Percentiles rank a stretch among this genome's conserved stretches.
These are phyloP conservation scores for Dictyostelium brefeldianum DNA, from an alignment of 78 protist species.

Conservation along the genomic window DNA sequence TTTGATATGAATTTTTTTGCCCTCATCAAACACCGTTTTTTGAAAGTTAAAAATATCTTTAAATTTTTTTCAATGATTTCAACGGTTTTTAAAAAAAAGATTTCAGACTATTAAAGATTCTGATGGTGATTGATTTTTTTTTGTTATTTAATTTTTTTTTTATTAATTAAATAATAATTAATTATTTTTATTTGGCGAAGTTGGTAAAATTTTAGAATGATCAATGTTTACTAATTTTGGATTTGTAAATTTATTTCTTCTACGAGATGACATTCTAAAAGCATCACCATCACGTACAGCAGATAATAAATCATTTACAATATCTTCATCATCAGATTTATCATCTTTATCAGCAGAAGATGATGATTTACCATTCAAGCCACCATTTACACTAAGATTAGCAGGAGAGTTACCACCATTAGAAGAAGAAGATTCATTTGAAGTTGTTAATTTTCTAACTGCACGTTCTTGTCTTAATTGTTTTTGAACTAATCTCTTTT, in stretches of 20 bases:
- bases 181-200: background rate
- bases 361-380: background rate
- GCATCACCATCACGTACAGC: conserved; percentile 78
- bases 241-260: background rate
- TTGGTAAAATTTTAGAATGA: conserved; percentile 16
- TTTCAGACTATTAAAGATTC: too few species aligned
- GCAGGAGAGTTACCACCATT: background rate
- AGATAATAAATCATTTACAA: conserved; percentile 62
- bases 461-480: conserved; percentile 16
- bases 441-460: conserved; percentile 1
- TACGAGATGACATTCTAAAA: conserved; percentile 3
- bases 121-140: too few species aligned
- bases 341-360: background rate
- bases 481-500: conserved; percentile 51
- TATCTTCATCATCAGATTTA: conserved; percentile 54
- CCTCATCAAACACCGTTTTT: too few species aligned
- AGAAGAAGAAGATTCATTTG: background rate
- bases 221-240: background rate
- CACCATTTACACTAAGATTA: background rate
- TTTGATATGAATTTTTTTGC: too few species aligned
- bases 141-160: background rate
- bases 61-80: too few species aligned
- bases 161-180: background rate
- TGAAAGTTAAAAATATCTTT: too few species aligned
- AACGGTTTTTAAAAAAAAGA: too few species aligned